Evolutionary conservation across 768 basidiomycete species (phyloP).

Genomic region (Mycena capillaripes): DNA sequence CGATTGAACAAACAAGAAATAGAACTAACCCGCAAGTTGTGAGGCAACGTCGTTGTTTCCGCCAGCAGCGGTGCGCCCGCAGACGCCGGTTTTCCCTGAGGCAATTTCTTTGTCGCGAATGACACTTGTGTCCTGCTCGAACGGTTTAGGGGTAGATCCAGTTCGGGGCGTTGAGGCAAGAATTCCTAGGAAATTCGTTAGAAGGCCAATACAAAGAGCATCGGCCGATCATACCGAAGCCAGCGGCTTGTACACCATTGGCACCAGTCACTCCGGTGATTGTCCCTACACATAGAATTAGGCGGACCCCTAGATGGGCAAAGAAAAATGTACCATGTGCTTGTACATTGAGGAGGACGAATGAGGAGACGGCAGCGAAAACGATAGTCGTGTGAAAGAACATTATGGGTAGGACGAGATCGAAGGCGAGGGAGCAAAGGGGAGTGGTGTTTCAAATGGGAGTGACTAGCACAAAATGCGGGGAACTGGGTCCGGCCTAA

Average conservation of each 20-base stretch:
- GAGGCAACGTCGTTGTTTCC: slow-evolving; percentile 35
- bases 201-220: not conserved
- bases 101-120: slow-evolving; percentile 25
- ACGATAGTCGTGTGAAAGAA: slow-evolving; percentile 28
- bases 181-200: slow-evolving; percentile 2
- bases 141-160: slow-evolving; percentile 17
- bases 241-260: slow-evolving; percentile 24
- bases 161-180: slow-evolving; percentile 25
- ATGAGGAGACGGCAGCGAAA: not conserved
- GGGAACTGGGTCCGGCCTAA: slow-evolving; percentile 5
- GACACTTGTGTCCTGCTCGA: slow-evolving; percentile 33
- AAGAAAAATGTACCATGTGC: not conserved
- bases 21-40: slow-evolving; percentile 29
- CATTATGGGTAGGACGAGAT: slow-evolving; percentile 31
- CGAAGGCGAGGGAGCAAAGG: not conserved
- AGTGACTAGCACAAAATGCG: slow-evolving; percentile 30
- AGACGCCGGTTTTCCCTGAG: slow-evolving; percentile 29
- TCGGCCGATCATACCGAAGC: not conserved
- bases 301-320: not conserved
- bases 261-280: slow-evolving; percentile 31
- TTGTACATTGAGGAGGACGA: not conserved
- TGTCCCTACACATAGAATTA: slow-evolving; percentile 14
- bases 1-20: not conserved
- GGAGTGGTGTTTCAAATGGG: not conserved
- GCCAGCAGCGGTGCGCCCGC: slow-evolving; percentile 27